Percentiles rank a stretch among this genome's conserved stretches.
Conservation (phyloP, 176 grass and related monocot genomes). For the Rhynchospora tenuis region DNA sequence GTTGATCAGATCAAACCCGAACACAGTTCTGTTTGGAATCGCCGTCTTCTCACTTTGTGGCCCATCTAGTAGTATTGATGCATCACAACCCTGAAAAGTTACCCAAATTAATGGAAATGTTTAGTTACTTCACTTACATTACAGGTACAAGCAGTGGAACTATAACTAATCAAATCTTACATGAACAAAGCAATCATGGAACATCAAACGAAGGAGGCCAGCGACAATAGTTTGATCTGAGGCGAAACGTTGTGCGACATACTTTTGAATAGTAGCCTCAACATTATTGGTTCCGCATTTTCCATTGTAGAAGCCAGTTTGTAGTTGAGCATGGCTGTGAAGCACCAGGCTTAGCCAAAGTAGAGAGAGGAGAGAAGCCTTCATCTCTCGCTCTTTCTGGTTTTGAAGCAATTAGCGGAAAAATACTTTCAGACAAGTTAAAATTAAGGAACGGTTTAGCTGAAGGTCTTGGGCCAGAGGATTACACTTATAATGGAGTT, state of each 20-base stretch:
- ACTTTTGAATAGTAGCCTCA: not conserved
- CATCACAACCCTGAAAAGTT: conserved; percentile 45
- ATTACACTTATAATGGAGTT: not conserved
- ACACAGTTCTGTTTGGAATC: conserved; percentile 33
- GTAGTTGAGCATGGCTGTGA: conserved; percentile 21
- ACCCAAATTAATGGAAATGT: not conserved
- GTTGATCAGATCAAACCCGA: conserved; percentile 39
- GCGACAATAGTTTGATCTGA: conserved; percentile 14
- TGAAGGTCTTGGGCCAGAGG: not conserved
- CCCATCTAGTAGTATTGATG: conserved; percentile 39
- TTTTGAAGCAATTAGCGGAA: not conserved
- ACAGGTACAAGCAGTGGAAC: not conserved
- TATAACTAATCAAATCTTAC: conserved; percentile 6
- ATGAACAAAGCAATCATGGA: conserved; percentile 47
- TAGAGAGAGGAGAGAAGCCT: not conserved
- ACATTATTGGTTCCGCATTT: conserved; percentile 39
- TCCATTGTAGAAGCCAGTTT: conserved; percentile 33
- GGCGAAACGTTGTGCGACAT: conserved; percentile 14
- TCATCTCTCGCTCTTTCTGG: conserved; percentile 5
- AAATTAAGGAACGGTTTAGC: not conserved
- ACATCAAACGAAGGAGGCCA: conserved; percentile 33
- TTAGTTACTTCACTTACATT: not conserved
- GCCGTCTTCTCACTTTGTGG: conserved; percentile 33
- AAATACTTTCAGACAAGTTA: not conserved
- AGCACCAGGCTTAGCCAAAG: not conserved